Base-by-base conservation (phyloP, 306 rosid genomes). In the Gastrolobium bilobum region DNA sequence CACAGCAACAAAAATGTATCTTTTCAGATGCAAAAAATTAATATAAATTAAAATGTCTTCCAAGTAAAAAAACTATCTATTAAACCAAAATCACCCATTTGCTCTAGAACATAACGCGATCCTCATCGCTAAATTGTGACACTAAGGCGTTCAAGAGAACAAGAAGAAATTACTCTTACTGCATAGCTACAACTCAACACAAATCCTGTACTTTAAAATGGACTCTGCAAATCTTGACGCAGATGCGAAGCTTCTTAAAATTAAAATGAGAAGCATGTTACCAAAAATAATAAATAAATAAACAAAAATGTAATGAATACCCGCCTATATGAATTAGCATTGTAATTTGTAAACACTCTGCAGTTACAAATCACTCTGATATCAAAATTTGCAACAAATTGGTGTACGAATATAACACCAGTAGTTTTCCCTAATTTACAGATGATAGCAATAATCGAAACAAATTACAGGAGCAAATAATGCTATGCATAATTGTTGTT, bases 21-120 rank as follows among this genome's bases (percentile, higher is more conserved):
- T 85, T 50, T 29, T 64, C 73, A 70, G 69, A 57, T 64, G 51
- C 71, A 71, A 71, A 14, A 30, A 30, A 43, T 62, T 47, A 47
- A 76, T 26, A 50, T 76, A 31, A 68, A 69, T 64, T 42, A 14
- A 57, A 58, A 51, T 42, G 3, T 69, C 70, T 69, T 43, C 61
- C 51, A 43, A 39, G 70, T 68, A 73, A 68, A 73, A 68, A 51
- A 43, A 6, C 59, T 61, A 54, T 50, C 66, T 42, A 29, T 38
- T 40, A 61, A 62, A 39, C 3, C 58, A 47, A 46, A 79, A 5
- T 20, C 65, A 79, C 29, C 38, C 8, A 53, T 54, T 43, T 57
- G 37, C 59, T 20, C 69, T 44, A 43, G 7, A 53, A 54, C 47
- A 79, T 37, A 14, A 50, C n/a, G 4, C 50, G 37, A 76, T 50